These are phyloP conservation scores for Rubus parviflorus DNA, from an alignment of 306 rosid species.

Conservation along the genomic window DNA sequence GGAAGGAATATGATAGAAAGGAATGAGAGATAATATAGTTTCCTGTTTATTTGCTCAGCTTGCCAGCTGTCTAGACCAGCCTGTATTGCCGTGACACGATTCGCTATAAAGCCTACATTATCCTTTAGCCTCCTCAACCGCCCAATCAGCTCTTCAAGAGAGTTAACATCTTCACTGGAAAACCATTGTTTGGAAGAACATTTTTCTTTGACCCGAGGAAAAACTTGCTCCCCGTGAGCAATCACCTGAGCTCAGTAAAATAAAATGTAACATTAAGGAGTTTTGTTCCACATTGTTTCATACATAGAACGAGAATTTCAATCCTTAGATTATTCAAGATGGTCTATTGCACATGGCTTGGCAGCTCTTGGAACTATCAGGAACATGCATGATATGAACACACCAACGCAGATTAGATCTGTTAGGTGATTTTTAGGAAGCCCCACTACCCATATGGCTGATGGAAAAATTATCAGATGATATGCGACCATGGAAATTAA, in stretches of 20 bases:
- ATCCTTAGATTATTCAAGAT: neutral
- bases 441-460: neutral
- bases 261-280: constrained; percentile 24
- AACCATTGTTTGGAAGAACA: constrained; percentile 85
- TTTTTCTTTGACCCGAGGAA: constrained; percentile 86
- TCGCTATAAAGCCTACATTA: constrained; percentile 91
- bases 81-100: constrained; percentile 84
- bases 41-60: constrained; percentile 86
- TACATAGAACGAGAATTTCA: constrained; percentile 13
- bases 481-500: no score
- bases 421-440: neutral
- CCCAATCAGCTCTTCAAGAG: constrained; percentile 85
- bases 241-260: constrained; percentile 55
- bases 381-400: constrained; percentile 10
- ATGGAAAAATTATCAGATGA: neutral
- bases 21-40: constrained; percentile 86
- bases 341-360: neutral
- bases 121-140: constrained; percentile 83
- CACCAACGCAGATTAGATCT: no score
- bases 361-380: neutral
- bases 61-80: constrained; percentile 98
- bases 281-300: constrained; percentile 21
- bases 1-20: constrained; percentile 93
- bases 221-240: constrained; percentile 93
- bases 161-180: constrained; percentile 56